Evolutionary conservation across 495 filamentous ascomycete species (phyloP).

Genomic region (Aspergillus asperescens): DNA sequence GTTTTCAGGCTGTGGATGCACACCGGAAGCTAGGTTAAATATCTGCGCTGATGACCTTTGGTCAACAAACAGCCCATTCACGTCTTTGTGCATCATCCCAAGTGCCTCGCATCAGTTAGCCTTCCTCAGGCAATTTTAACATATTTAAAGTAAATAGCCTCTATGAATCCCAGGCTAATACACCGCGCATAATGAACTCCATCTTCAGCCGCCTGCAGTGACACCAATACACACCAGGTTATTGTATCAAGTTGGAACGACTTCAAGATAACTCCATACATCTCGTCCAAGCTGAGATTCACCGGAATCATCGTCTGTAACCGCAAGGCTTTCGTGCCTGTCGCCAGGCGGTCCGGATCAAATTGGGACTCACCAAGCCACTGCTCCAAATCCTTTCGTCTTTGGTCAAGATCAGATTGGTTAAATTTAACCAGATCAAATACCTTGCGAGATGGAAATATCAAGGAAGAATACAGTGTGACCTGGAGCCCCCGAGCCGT

Average conservation of each 20-base stretch:
- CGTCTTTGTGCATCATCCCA: neutral
- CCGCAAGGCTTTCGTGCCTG: neutral
- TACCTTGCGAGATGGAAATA: neutral
- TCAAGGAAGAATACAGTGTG: neutral
- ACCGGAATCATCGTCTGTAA: neutral
- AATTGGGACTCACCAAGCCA: neutral
- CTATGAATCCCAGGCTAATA: neutral
- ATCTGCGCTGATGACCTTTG: neutral
- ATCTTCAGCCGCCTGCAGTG: neutral
- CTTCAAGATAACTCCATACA: neutral
- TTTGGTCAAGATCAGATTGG: neutral
- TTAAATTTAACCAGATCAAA: neutral
- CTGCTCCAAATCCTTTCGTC: neutral
- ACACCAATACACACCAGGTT: neutral
- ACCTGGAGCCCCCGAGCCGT: neutral
- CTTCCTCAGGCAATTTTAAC: neutral
- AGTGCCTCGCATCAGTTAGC: neutral
- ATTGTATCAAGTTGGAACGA: neutral
- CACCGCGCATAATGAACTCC: neutral
- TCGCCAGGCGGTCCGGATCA: neutral
- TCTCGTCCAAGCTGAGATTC: neutral
- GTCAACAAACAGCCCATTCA: neutral
- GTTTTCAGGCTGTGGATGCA: no score
- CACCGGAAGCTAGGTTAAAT: neutral
- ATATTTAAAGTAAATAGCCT: neutral